Evolutionary conservation across 768 basidiomycete genomes (phyloP), one percentile per base, ranked within the genome.

Genomic region (Lactarius pseudohatsudake): DNA sequence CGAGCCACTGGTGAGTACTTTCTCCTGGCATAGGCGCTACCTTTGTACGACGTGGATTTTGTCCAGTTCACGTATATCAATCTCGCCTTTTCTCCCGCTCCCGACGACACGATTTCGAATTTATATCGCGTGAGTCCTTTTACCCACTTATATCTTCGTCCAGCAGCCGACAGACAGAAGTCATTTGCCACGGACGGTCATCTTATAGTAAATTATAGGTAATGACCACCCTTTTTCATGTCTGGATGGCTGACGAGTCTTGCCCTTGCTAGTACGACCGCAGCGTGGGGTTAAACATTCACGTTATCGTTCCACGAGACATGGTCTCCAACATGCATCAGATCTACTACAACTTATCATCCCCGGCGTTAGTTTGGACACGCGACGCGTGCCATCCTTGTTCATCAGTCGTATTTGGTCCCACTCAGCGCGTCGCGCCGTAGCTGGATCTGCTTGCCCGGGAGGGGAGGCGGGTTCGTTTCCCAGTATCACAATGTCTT

Each of bases 11-110:
- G 96, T 96, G 71, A 60, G 88, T 75, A n/a, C 47, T 18, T 15
- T 0, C 1, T 6, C 32, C 2, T 47, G 3, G 13, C 36, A 34
- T 66, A 16, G 13, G 45, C 16, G 15, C 32, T 43, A 54, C 22
- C n/a, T 28, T 10, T 50, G 57, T 18, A 45, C 41, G 30, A 34
- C 26, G 30, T 9, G 18, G 3, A 36, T 26, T 56, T 40, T 22
- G 16, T 40, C 20, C 64, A 89, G 89, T 91, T 88, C 77, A 86
- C 87, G 18, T 91, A 91, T 72, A 89, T 91, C 81, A 91, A 91
- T 72, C 77, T 88, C 28, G 86, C 90, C 1, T 91, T 91, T 74
- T 85, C 88, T 13, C 89, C 89, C 30, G 87, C 89, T 4, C 90
- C 88, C 0, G 89, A 91, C 73, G 89, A 90, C 71, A 86, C 86